phyloP scores from a whole-genome alignment of 2,329 filamentous ascomycete genomes.

The Colletotrichum filicis region DNA sequence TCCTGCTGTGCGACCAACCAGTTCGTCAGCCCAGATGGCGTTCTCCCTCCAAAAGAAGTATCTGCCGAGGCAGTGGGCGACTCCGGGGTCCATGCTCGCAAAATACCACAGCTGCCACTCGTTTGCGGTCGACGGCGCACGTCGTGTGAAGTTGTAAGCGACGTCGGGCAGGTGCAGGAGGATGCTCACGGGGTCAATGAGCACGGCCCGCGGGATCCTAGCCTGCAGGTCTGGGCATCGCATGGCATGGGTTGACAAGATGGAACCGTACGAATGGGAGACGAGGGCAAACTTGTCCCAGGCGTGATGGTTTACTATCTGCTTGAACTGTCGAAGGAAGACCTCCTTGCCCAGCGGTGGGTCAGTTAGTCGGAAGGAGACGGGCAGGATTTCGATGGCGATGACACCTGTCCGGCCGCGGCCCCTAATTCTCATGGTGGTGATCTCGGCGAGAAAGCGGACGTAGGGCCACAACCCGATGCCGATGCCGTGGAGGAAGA shows the following conservation, averaged over 20 bases:
- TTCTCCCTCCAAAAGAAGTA: conserved; percentile 80
- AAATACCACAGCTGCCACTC: conserved; percentile 79
- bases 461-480: conserved; percentile 74
- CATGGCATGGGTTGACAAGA: conserved; percentile 71
- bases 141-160: conserved; percentile 76
- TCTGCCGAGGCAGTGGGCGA: conserved; percentile 71
- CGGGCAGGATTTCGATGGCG: conserved; percentile 72
- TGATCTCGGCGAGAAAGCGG: conserved; percentile 64
- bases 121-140: conserved; percentile 66
- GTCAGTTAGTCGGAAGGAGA: conserved; percentile 71
- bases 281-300: conserved; percentile 69
- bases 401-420: conserved; percentile 68
- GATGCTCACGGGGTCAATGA: conserved; percentile 73
- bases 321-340: conserved; percentile 66
- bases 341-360: conserved; percentile 61
- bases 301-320: conserved; percentile 67
- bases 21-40: conserved; percentile 75
- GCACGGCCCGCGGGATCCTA: conserved; percentile 59
- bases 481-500: conserved; percentile 79
- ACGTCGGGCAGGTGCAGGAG: conserved; percentile 76
- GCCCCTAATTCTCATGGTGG: conserved; percentile 41
- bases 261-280: conserved; percentile 71
- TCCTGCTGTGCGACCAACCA: conserved; percentile 46
- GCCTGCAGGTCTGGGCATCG: conserved; percentile 57
- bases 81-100: conserved; percentile 73